These are phyloP conservation scores for Blastobotrys elegans DNA, from an alignment of 1,139 yeast species.

Conservation along the genomic window DNA sequence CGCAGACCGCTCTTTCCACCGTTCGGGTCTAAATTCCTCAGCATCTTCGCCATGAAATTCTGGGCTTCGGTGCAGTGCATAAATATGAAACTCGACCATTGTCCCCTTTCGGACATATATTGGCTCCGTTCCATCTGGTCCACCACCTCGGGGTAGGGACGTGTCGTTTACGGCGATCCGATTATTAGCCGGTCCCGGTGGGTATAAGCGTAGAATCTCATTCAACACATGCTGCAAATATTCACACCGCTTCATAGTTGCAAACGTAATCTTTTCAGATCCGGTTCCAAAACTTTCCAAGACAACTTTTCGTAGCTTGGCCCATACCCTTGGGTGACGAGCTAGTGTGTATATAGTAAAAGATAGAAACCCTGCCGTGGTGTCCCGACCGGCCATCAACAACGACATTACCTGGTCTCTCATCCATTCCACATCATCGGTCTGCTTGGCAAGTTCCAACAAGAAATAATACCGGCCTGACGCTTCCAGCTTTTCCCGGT, in stretches of 20 bases:
- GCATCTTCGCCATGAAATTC: slow-evolving; percentile 48
- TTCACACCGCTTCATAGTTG: slow-evolving; percentile 47
- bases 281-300: slow-evolving; percentile 28
- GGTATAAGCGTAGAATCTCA: slow-evolving; percentile 51
- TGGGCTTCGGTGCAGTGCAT: slow-evolving; percentile 43
- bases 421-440: slow-evolving; percentile 44
- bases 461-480: slow-evolving; percentile 21
- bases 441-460: slow-evolving; percentile 46
- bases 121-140: slow-evolving; percentile 41
- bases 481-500: slow-evolving; percentile 16
- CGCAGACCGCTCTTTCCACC: slow-evolving; percentile 38
- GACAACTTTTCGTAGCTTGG: slow-evolving; percentile 26
- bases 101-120: slow-evolving; percentile 46
- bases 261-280: slow-evolving; percentile 37
- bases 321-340: slow-evolving; percentile 39
- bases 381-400: slow-evolving; percentile 50
- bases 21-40: slow-evolving; percentile 46
- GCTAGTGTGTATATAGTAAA: slow-evolving; percentile 45
- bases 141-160: slow-evolving; percentile 34
- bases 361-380: slow-evolving; percentile 48
- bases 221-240: slow-evolving; percentile 47
- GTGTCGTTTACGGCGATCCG: slow-evolving; percentile 42
- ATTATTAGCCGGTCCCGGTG: slow-evolving; percentile 52
- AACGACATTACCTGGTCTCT: slow-evolving; percentile 49
- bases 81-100: slow-evolving; percentile 41